phyloP scores from a whole-genome alignment of 2,329 filamentous ascomycete species.

The Pezicula rhizophila region DNA sequence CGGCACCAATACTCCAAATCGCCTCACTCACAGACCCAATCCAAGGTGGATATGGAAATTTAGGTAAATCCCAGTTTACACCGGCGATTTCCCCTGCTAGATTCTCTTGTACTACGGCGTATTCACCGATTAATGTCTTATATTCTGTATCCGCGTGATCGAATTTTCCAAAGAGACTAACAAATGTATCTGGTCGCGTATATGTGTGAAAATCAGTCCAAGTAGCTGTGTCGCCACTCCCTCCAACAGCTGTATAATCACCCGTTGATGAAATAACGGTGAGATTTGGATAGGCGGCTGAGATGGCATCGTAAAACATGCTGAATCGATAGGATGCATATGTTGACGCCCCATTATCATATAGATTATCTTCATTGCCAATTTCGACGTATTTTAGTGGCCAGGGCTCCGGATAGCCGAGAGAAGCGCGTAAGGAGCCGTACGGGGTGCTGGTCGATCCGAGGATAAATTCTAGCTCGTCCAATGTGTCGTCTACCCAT shows the following conservation, averaged over 20 bases:
- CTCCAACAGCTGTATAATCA: constrained; percentile 11
- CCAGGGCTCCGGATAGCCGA: constrained; percentile 45
- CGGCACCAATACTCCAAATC: constrained; percentile 18
- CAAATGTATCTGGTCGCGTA: constrained; percentile 18
- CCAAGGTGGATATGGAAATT: constrained; percentile 17
- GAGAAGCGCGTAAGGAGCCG: constrained; percentile 38
- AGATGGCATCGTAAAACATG: constrained; percentile 42
- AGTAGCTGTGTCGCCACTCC: neutral
- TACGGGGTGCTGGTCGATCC: constrained; percentile 36
- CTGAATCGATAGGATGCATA: constrained; percentile 35
- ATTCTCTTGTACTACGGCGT: constrained; percentile 21
- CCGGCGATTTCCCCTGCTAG: constrained; percentile 2
- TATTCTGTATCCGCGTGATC: constrained; percentile 14
- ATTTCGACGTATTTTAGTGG: constrained; percentile 42
- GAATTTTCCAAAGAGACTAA: constrained; percentile 15
- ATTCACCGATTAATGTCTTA: constrained; percentile 22
- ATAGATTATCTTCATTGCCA: constrained; percentile 35
- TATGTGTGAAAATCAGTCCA: constrained; percentile 22
- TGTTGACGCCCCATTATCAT: constrained; percentile 28
- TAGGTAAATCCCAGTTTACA: constrained; percentile 10
- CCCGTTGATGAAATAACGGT: constrained; percentile 31
- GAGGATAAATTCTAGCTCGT: constrained; percentile 46
- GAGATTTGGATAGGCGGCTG: constrained; percentile 31
- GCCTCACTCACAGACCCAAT: constrained; percentile 22
- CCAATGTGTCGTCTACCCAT: constrained; percentile 40